Conservation (phyloP, 1,139 yeast species). For the Petasospora fabianii region DNA sequence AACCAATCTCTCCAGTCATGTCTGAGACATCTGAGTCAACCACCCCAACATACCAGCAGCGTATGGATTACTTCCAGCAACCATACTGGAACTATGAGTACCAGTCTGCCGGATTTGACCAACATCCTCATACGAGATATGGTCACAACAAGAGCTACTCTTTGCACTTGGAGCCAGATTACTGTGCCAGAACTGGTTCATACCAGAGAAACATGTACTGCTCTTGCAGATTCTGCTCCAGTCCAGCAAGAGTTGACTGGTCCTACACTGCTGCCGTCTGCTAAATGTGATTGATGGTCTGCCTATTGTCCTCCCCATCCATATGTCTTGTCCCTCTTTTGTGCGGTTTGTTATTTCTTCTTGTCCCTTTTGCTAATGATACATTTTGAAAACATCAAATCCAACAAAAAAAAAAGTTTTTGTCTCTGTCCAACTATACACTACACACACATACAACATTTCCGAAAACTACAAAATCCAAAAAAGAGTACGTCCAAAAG, state of each 20-base stretch:
- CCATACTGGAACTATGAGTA: constrained; percentile 14
- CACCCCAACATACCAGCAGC: constrained; percentile 19
- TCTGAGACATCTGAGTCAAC: constrained; percentile 17
- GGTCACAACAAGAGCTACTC: constrained; percentile 20
- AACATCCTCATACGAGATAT: constrained; percentile 6
- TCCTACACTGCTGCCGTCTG: constrained; percentile 11
- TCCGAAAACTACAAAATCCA: no score
- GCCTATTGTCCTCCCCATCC: no score
- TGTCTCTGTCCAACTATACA: no score
- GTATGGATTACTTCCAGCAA: constrained; percentile 11
- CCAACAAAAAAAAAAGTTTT: no score
- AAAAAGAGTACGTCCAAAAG: no score
- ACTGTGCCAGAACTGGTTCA: constrained; percentile 26
- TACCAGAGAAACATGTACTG: constrained; percentile 21
- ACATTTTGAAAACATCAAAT: no score
- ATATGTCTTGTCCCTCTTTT: no score
- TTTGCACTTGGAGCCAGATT: constrained; percentile 20
- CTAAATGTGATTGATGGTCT: no score
- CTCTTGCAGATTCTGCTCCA: constrained; percentile 23
- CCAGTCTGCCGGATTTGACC: constrained; percentile 16
- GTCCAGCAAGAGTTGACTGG: constrained; percentile 25
- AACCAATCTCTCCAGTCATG: constrained; percentile 22
- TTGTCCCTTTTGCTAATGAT: no score
- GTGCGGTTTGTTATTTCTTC: no score
- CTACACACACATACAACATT: no score